phyloP scores from a whole-genome alignment of 2,329 filamentous ascomycete genomes.

The Huntiella savannae region DNA sequence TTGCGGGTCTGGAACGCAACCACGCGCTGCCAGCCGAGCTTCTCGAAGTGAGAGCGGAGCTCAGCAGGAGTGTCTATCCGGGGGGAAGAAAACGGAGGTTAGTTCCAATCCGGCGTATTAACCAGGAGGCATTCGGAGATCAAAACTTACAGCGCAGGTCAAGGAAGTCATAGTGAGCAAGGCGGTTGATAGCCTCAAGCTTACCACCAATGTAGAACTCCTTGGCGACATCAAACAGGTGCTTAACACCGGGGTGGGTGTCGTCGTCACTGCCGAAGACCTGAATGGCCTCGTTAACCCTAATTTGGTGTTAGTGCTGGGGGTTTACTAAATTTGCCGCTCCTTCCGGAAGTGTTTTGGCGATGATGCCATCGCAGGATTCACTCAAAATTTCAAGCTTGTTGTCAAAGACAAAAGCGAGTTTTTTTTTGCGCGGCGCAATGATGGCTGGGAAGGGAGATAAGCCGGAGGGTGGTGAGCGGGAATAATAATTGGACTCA shows the following conservation, averaged over 20 bases:
- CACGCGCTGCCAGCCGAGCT: slow-evolving; percentile 94
- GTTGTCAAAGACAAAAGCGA: not conserved
- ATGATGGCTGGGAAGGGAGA: not conserved
- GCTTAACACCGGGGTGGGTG: slow-evolving; percentile 80
- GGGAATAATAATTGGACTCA: slow-evolving; percentile 20
- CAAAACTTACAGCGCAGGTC: slow-evolving; percentile 62
- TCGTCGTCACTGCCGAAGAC: slow-evolving; percentile 86
- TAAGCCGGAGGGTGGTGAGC: not conserved
- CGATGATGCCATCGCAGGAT: slow-evolving; percentile 11
- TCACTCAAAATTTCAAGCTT: slow-evolving; percentile 5
- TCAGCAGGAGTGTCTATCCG: slow-evolving; percentile 69
- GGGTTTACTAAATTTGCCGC: slow-evolving; percentile 1
- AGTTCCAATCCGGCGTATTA: not conserved
- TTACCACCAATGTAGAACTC: slow-evolving; percentile 93
- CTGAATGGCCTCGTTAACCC: slow-evolving; percentile 72
- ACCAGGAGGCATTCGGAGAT: not conserved
- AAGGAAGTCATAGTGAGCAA: slow-evolving; percentile 98
- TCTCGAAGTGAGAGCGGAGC: slow-evolving; percentile 92
- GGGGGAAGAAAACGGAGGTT: slow-evolving; percentile 10
- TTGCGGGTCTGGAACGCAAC: slow-evolving; percentile 99
- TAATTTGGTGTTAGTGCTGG: slow-evolving; percentile 19
- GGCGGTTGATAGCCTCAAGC: slow-evolving; percentile 81
- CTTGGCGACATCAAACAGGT: slow-evolving; percentile 61
- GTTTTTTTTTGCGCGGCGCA: too few relatives aligned
- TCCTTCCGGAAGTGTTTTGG: slow-evolving; percentile 3